Conservation (phyloP, 1,284 basidiomycete genomes). For the Ceratobasidium sp. region DNA sequence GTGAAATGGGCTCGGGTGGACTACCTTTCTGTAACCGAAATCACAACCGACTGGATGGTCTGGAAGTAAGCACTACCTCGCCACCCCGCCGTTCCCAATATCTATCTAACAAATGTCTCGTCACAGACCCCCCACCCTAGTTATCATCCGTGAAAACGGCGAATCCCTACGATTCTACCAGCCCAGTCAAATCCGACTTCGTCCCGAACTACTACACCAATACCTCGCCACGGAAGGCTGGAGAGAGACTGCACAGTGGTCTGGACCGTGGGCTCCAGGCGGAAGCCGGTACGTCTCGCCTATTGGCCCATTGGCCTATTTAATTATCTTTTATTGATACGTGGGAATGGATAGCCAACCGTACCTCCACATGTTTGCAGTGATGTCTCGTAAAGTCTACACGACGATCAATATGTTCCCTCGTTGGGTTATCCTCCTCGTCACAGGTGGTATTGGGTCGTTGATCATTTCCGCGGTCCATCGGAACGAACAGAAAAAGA, state of each 20-base stretch:
- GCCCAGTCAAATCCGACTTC: constrained; percentile 70
- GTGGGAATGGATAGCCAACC: constrained; percentile 67
- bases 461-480: constrained; percentile 35
- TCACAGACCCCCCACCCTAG: constrained; percentile 74
- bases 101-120: constrained; percentile 37
- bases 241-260: constrained; percentile 72
- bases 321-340: constrained; percentile 31
- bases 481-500: background rate
- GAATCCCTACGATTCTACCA: constrained; percentile 80
- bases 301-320: constrained; percentile 21
- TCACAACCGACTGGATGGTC: constrained; percentile 83
- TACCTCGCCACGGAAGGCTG: constrained; percentile 74
- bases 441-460: constrained; percentile 70
- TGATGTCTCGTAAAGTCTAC: constrained; percentile 67
- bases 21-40: constrained; percentile 80
- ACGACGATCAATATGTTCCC: constrained; percentile 65
- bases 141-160: constrained; percentile 75
- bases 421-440: constrained; percentile 70
- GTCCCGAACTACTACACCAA: constrained; percentile 68
- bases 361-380: constrained; percentile 72
- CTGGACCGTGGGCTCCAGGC: constrained; percentile 73
- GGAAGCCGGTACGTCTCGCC: constrained; percentile 70
- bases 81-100: background rate
- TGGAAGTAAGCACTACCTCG: constrained; percentile 74
- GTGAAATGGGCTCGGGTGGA: constrained; percentile 84